These are phyloP conservation scores for Ambrosiella cleistominuta DNA, from an alignment of 2,329 filamentous ascomycete species.

Conservation along the genomic window DNA sequence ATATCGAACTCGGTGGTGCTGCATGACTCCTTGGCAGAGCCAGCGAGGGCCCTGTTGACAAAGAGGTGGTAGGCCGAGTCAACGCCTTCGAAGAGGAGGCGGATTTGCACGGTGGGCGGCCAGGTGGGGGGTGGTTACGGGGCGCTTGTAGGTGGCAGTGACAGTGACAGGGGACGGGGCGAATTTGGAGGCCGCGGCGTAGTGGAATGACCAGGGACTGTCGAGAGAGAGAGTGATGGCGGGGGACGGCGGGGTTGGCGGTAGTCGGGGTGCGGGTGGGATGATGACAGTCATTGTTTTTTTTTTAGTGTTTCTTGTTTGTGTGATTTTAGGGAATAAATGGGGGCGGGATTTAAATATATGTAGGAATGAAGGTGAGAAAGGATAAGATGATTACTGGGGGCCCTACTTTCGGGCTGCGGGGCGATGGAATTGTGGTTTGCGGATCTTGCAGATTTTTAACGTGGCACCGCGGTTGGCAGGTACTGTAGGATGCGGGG, in stretches of 20 bases:
- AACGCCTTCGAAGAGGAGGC: constrained; percentile 57
- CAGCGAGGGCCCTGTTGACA: constrained; percentile 49
- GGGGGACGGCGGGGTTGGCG: background rate
- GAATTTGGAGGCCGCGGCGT: constrained; percentile 27
- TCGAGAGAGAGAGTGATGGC: constrained; percentile 28
- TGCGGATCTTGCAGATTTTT: too few species aligned
- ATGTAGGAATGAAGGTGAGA: too few species aligned
- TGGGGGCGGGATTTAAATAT: too few species aligned
- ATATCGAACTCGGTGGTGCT: constrained; percentile 62
- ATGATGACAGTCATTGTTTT: background rate
- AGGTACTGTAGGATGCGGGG: too few species aligned
- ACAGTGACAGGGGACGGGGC: constrained; percentile 16
- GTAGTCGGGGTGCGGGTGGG: background rate
- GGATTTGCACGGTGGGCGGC: constrained; percentile 33
- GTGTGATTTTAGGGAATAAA: too few species aligned
- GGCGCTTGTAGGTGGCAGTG: constrained; percentile 43
- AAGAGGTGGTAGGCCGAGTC: constrained; percentile 56
- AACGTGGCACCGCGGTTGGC: too few species aligned
- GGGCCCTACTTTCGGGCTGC: too few species aligned
- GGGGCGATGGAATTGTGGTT: too few species aligned
- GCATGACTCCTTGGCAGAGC: constrained; percentile 54
- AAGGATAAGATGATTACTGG: too few species aligned
- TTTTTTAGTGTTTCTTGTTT: too few species aligned
- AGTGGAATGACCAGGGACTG: constrained; percentile 39
- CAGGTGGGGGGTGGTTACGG: constrained; percentile 29